phyloP scores from a whole-genome alignment of 148 eudicot species.

The Chenopodium suecicum region DNA sequence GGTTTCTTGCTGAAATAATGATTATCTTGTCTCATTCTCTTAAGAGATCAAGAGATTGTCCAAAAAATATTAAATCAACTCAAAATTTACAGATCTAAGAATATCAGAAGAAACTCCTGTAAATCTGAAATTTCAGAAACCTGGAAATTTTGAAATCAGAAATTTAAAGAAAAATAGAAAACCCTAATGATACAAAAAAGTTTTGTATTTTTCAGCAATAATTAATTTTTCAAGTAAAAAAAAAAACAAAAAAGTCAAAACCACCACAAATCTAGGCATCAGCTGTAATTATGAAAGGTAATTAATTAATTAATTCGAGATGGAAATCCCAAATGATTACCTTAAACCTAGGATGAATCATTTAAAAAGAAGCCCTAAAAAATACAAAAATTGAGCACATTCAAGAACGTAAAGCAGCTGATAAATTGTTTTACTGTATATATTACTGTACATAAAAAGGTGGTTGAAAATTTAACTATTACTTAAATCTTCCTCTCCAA shows the following conservation, averaged over 20 bases:
- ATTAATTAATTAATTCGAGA: background rate
- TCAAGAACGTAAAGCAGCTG: too few relatives aligned
- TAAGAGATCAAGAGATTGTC: background rate
- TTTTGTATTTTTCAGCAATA: too few relatives aligned
- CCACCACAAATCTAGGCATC: background rate
- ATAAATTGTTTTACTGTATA: background rate
- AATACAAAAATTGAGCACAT: background rate
- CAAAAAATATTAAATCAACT: background rate
- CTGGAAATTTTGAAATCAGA: background rate
- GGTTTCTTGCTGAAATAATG: background rate
- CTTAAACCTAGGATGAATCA: conserved; percentile 2
- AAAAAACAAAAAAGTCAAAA: too few relatives aligned
- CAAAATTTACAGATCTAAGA: conserved; percentile 21
- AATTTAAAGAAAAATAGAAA: background rate
- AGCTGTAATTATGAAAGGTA: background rate
- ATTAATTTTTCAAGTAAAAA: too few relatives aligned
- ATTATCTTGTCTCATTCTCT: background rate
- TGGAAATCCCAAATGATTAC: conserved; percentile 11
- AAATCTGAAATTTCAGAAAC: background rate
- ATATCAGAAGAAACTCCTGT: background rate
- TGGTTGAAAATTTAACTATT: too few relatives aligned
- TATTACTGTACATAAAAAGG: background rate
- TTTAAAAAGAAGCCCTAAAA: conserved; percentile 11
- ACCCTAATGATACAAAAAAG: conserved; percentile 20
- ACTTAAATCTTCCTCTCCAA: too few relatives aligned